A percentile compares a stretch with the other conserved stretches of the same genome.
Evolutionary conservation across 495 filamentous ascomycete species (phyloP).

Genomic region (Pyrenopolyporus hunteri): DNA sequence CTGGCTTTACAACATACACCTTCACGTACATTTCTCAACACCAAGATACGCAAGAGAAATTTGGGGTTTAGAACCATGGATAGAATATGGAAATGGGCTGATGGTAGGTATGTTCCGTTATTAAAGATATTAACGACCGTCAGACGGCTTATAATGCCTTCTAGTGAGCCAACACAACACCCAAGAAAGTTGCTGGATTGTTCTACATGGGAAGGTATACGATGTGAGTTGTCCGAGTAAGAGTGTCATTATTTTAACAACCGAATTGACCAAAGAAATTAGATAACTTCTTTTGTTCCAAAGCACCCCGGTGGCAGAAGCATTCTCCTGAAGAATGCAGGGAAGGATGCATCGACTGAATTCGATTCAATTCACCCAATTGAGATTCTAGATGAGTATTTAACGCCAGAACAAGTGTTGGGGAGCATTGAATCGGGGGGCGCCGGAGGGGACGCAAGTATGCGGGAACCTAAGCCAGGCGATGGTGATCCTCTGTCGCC

Average conservation of each 20-base stretch:
- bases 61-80: no score
- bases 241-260: constrained; percentile 10
- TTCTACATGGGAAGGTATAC: constrained; percentile 76
- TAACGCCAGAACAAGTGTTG: constrained; percentile 60
- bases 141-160: not conserved
- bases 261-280: not conserved
- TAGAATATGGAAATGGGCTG: constrained; percentile 15
- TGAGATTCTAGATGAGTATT: constrained; percentile 73
- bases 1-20: not conserved
- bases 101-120: constrained; percentile 27
- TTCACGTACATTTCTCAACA: no score
- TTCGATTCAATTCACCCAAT: constrained; percentile 82
- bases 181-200: constrained; percentile 75
- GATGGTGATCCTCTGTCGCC: constrained; percentile 47
- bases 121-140: not conserved
- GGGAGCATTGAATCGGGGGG: constrained; percentile 8
- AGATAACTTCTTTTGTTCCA: constrained; percentile 66
- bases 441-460: constrained; percentile 42
- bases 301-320: constrained; percentile 79
- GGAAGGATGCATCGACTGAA: constrained; percentile 77
- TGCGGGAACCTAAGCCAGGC: constrained; percentile 63
- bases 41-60: no score
- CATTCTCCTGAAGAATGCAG: constrained; percentile 74
- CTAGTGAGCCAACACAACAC: constrained; percentile 68
- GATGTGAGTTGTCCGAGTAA: constrained; percentile 61